A percentile compares a stretch with the other conserved stretches of the same genome.
phyloP scores from a whole-genome alignment of 148 eudicot species.

The Vaccinium macrocarpon region DNA sequence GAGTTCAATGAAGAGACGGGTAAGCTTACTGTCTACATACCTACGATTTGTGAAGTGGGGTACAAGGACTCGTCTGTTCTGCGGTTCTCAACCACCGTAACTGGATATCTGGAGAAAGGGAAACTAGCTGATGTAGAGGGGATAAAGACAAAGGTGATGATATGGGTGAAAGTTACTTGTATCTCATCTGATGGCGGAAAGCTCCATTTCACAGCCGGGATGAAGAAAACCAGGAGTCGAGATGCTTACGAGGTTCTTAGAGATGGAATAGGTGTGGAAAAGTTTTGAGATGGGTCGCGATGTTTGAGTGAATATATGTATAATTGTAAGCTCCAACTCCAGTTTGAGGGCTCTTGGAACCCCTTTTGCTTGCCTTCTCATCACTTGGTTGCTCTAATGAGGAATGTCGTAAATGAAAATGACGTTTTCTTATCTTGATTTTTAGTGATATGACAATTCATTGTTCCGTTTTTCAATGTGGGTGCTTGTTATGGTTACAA shows the following conservation, averaged over 20 bases:
- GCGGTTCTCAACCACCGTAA: constrained; percentile 75
- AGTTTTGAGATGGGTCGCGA: constrained; percentile 41
- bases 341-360: background rate
- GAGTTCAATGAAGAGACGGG: constrained; percentile 83
- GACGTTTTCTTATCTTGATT: background rate
- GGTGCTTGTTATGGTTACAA: background rate
- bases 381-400: background rate
- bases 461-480: background rate
- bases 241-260: constrained; percentile 83
- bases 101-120: constrained; percentile 86
- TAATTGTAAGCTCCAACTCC: background rate
- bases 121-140: constrained; percentile 86
- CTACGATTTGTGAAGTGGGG: constrained; percentile 82
- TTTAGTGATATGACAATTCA: background rate
- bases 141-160: constrained; percentile 79
- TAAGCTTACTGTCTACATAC: constrained; percentile 72
- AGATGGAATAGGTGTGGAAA: constrained; percentile 68
- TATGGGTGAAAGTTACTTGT: constrained; percentile 81
- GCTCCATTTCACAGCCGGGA: constrained; percentile 71
- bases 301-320: constrained; percentile 13
- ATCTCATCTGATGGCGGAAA: constrained; percentile 70
- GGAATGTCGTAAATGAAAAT: background rate
- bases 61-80: constrained; percentile 86
- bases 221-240: constrained; percentile 77
- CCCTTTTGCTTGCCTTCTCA: background rate